Conservation (phyloP, 768 basidiomycete species). For the Boletus sp. region DNA sequence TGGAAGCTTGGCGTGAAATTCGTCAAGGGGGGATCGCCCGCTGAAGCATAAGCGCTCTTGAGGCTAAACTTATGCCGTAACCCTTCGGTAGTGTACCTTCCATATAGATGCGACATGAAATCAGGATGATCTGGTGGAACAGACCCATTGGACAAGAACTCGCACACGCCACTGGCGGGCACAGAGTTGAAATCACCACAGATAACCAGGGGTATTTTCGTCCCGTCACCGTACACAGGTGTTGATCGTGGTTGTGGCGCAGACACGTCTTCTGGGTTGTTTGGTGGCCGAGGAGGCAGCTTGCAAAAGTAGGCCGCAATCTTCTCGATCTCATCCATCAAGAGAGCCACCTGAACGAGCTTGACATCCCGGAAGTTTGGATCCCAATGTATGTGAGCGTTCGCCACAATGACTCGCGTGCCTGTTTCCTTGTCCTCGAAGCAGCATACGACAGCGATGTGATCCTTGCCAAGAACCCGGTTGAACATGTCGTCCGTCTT, state of each 20-base stretch:
- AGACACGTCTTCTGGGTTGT: constrained; percentile 25
- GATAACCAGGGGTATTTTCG: constrained; percentile 86
- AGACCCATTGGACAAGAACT: constrained; percentile 75
- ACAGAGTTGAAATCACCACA: constrained; percentile 97
- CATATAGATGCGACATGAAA: constrained; percentile 89
- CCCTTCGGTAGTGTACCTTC: constrained; percentile 89
- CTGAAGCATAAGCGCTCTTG: constrained; percentile 76
- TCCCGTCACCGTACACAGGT: constrained; percentile 76
- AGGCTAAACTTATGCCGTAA: constrained; percentile 74
- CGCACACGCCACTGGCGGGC: constrained; percentile 84
- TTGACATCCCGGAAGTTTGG: constrained; percentile 93
- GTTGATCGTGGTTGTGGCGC: constrained; percentile 42
- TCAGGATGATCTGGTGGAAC: constrained; percentile 78
- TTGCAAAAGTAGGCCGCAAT: constrained; percentile 79
- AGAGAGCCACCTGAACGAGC: constrained; percentile 89
- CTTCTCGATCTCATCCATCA: constrained; percentile 92
- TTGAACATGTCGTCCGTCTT: constrained; percentile 99
- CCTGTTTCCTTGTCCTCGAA: constrained; percentile 87
- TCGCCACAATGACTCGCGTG: constrained; percentile 83
- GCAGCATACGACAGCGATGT: constrained; percentile 83
- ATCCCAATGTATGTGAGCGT: constrained; percentile 93
- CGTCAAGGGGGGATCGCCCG: constrained; percentile 68
- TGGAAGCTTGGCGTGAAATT: constrained; percentile 88
- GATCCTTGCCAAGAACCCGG: constrained; percentile 90
- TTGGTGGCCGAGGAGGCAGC: constrained; percentile 64